phyloP scores from a whole-genome alignment of 2,329 filamentous ascomycete species.

The Calonectria hawksworthii region DNA sequence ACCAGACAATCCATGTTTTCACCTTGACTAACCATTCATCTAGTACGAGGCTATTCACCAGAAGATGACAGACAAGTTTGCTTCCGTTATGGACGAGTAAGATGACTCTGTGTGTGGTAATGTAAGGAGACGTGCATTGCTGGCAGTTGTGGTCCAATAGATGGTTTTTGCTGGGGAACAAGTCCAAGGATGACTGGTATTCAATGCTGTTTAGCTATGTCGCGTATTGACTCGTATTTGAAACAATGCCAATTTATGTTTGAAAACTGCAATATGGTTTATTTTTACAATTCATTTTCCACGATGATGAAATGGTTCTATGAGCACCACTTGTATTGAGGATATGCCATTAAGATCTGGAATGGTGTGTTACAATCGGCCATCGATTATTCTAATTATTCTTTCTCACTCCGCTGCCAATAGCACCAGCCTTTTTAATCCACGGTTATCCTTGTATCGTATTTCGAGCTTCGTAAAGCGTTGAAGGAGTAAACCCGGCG shows the following conservation, averaged over 20 bases:
- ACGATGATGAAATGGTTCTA: neutral
- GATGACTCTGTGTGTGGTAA: slow-evolving; percentile 25
- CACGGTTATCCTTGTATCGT: neutral
- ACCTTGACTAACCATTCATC: slow-evolving; percentile 54
- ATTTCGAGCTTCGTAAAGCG: neutral
- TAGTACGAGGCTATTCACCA: slow-evolving; percentile 94
- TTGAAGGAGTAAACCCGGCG: slow-evolving; percentile 10
- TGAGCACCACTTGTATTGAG: neutral
- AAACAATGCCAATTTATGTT: slow-evolving; percentile 37
- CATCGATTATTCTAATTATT: neutral
- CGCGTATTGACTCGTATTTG: slow-evolving; percentile 48
- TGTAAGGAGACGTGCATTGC: slow-evolving; percentile 35
- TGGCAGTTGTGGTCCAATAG: slow-evolving; percentile 47
- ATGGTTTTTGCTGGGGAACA: slow-evolving; percentile 35
- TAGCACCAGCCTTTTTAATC: neutral
- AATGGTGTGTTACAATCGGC: neutral
- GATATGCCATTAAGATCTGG: neutral
- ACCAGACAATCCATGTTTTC: neutral
- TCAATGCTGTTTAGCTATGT: slow-evolving; percentile 45
- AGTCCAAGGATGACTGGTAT: slow-evolving; percentile 42
- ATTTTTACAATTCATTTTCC: neutral
- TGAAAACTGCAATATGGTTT: slow-evolving; percentile 3
- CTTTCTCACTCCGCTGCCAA: neutral
- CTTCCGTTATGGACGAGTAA: slow-evolving; percentile 95
- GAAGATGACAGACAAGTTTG: slow-evolving; percentile 97